Base-by-base conservation (phyloP, 2,329 filamentous ascomycete species). In the Sporothrix humicola region DNA sequence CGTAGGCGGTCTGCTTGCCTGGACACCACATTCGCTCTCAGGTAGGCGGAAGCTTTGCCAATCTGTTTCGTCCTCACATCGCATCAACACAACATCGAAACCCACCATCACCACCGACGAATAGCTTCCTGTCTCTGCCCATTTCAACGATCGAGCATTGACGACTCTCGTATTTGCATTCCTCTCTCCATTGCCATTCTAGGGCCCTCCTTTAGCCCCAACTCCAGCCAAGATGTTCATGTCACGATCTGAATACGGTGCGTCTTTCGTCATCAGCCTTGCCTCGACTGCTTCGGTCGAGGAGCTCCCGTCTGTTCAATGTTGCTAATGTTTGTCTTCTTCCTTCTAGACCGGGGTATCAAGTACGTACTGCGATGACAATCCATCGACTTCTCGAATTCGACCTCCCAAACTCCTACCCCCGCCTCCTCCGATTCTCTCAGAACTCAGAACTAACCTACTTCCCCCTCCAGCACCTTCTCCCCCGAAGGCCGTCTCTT, bases 191-290 rank as follows among this genome's bases (percentile, higher is more conserved):
- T 69, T 71, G 72, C 72, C 72, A 48, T 37, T 74, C 31, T 69
- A 74, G 20, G 75, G 75, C 74, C 63, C 15, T 54, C 15, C 15
- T 8, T 50, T 9, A 42, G 26, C 58, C 6, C 9, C 44, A 61
- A 23, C 84, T 77, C 81, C 83, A 84, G 85, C 82, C 89, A 94
- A 86, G 80, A 97, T 97, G 96, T 99, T 99, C 90, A 98, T 99
- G 90, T 95, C 96, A 89, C 93, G 96, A 87, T 98, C 95, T 83
- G 96, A 99, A 95, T 99, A 99, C 87, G 96, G 95, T 96, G 89
- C 87, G 75, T 73, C 20, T 59, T 76, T 76, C 75, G 68, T 9
- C 70, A 65, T 17, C 26, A 13, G 42, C 56, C 44, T 26, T 42
- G 42, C 58, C 50, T 66, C 69, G 59, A 73, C 76, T 68, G 71